A percentile compares a stretch with the other conserved stretches of the same genome.
phyloP scores from a whole-genome alignment of 2,329 filamentous ascomycete species.

The Stachybotrys elegans region DNA sequence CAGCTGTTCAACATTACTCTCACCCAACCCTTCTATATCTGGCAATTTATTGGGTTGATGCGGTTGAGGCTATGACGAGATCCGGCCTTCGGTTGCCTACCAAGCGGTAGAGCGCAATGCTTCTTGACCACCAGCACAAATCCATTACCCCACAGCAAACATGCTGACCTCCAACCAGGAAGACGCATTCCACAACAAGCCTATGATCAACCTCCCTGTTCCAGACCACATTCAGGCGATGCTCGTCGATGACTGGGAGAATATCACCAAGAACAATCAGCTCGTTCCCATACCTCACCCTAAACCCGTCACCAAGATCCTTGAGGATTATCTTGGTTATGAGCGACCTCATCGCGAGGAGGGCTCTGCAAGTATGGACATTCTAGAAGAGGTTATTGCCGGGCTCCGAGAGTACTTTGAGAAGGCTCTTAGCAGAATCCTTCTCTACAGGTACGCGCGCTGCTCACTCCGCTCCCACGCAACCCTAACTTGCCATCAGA shows the following conservation, averaged over 20 bases:
- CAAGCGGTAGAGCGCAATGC: no score
- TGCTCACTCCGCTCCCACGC: neutral
- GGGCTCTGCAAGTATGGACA: conserved; percentile 70
- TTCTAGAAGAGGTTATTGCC: conserved; percentile 82
- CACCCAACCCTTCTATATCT: no score
- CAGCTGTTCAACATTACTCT: no score
- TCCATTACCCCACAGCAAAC: conserved; percentile 4
- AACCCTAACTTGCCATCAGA: conserved; percentile 37
- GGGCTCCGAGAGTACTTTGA: conserved; percentile 94
- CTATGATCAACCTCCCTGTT: conserved; percentile 79
- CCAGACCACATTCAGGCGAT: conserved; percentile 88
- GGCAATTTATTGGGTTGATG: no score
- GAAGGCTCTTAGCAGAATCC: conserved; percentile 77
- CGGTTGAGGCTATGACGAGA: no score
- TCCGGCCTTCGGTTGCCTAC: no score
- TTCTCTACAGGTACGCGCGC: conserved; percentile 66
- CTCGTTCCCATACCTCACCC: conserved; percentile 79
- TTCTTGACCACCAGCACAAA: no score
- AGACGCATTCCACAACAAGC: conserved; percentile 77
- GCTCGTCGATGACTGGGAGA: conserved; percentile 98
- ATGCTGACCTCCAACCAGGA: conserved; percentile 53
- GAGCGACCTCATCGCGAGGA: conserved; percentile 61
- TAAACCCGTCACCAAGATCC: conserved; percentile 69
- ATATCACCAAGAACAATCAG: conserved; percentile 91
- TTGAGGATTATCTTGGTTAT: conserved; percentile 73